Evolutionary conservation across 1,284 basidiomycete genomes (phyloP), one percentile per base, ranked within the genome.

Genomic region (Calocybe gambosa): DNA sequence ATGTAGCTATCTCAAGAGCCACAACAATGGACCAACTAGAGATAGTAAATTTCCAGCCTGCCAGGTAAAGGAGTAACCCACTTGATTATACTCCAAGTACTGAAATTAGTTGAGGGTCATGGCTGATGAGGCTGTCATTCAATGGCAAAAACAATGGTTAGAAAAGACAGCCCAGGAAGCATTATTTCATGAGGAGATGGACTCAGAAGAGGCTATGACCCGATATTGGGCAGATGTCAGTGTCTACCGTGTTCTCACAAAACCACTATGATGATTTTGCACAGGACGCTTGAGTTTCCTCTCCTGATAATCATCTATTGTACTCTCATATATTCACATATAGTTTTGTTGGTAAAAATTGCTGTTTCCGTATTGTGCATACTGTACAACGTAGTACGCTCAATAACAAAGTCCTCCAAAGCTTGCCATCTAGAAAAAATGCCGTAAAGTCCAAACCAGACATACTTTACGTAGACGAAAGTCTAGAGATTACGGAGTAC

Each of bases 1-100:
- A 96, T 62, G 93, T 95, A 37, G 93, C 93, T 0, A 73, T 96
- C 9, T 93, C 91, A 13, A 82, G 93, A 51, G 93, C 93, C 5
- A 95, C 87, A 0, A 83, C 77, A 1, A 74, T 95, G 56, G 81
- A 86, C 10, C 82, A 88, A 0, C 69, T 96, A 20, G 85, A 96
- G 61, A 82, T 96, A 4, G 62, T 80, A n/a, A 82, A 85, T 46
- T 96, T 96, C 63, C 71, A 82, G 53, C 70, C 81, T 0, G 70
- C 67, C 39, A 91, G 84, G 90, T 88, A 55, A 64, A 73, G 1
- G 9, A 13, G 29, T 23, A 2, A 7, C 13, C 33, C 39, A 1
- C 9, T 19, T 13, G 8, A 39, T 25, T 12, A 38, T 15, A 38
- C n/a, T 19, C 10, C 12, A 21, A 8, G 18, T 38, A 21, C 15